Evolutionary conservation across 106 monocot species (phyloP), one percentile per base, ranked within the genome.

Genomic region (Dactylorhiza incarnata): DNA sequence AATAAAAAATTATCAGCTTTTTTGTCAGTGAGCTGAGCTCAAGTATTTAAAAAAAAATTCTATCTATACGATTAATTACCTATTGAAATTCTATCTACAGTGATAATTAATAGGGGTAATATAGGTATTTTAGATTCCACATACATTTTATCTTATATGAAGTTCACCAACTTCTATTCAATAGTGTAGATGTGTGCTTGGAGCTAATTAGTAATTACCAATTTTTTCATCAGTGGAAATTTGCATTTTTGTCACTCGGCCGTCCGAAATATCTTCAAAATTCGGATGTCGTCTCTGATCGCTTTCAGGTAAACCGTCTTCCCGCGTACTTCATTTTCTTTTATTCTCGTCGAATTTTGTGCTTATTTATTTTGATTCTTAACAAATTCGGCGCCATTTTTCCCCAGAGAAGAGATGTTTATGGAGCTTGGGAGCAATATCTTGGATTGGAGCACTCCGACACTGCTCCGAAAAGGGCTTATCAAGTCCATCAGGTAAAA

Each of bases 341-440:
- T 5, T 80, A 5, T 15, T 72, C 5, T 72, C 14, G 22, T 2
- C 17, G 6, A 19, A 72, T 72, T 22, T 17, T 15, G 17, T 59
- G 7, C n/a, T 59, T 17, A 59, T 59, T 59, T 59, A 17, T 59
- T 59, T 59, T 0, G 3, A 22, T 5, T 44, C 14, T 44, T 9
- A 65, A 29, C 65, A 65, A 65, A 26, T 65, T 29, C 29, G 7
- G 24, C 29, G 2, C 26, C 19, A 26, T 58, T 65, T 29, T 11
- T 65, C 12, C 19, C 29, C 72, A 80, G 80, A 74, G 80, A 68
- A 80, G 80, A 68, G 80, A 75, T 79, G 91, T 89, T 61, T 99
- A 99, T 82, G 97, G 91, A 49, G 94, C 97, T 11, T 99, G 94
- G 94, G 97, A 99, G 76, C 97, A 99, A 59, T 99, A 94, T 71